A percentile compares a stretch with the other conserved stretches of the same genome.
Conservation (phyloP, 192 early-diverging fungal species). For the Linnemannia zychae region DNA sequence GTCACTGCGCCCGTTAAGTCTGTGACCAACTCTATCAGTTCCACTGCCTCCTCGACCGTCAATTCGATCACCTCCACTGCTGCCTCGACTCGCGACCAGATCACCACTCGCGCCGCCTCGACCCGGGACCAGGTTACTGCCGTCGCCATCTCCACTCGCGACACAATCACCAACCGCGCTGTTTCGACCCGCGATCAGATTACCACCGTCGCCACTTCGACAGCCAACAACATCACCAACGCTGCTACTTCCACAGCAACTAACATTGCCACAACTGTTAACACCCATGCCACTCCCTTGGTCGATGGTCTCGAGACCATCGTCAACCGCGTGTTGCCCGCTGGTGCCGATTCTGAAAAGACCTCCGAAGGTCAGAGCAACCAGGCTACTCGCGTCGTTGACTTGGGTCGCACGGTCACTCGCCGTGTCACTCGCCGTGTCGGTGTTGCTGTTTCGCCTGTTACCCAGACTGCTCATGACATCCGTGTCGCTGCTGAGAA, state of each 20-base stretch:
- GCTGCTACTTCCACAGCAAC: conserved; percentile 63
- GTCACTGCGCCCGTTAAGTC: conserved; percentile 72
- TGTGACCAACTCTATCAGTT: conserved; percentile 56
- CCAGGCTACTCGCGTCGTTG: conserved; percentile 53
- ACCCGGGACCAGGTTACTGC: conserved; percentile 14
- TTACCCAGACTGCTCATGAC: conserved; percentile 41
- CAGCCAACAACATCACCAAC: conserved; percentile 23
- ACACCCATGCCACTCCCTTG: conserved; percentile 33
- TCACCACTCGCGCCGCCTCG: conserved; percentile 25
- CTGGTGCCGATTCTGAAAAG: conserved; percentile 30
- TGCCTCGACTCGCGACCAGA: conserved; percentile 24
- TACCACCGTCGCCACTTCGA: conserved; percentile 61
- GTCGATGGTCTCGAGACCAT: conserved; percentile 44
- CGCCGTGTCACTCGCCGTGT: conserved; percentile 47
- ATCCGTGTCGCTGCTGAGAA: conserved; percentile 42
- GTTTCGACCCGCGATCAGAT: conserved; percentile 24
- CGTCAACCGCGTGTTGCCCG: conserved; percentile 49
- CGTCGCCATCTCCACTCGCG: conserved; percentile 39
- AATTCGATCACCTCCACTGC: conserved; percentile 45
- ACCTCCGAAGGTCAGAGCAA: conserved; percentile 33
- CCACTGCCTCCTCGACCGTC: conserved; percentile 50
- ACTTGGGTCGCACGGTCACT: conserved; percentile 46
- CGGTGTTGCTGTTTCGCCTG: conserved; percentile 26
- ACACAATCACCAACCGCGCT: conserved; percentile 40
- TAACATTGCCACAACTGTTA: conserved; percentile 59